A percentile compares a stretch with the other conserved stretches of the same genome.
phyloP scores from a whole-genome alignment of 2,329 filamentous ascomycete genomes.

The Ceratocystis alfenasii region DNA sequence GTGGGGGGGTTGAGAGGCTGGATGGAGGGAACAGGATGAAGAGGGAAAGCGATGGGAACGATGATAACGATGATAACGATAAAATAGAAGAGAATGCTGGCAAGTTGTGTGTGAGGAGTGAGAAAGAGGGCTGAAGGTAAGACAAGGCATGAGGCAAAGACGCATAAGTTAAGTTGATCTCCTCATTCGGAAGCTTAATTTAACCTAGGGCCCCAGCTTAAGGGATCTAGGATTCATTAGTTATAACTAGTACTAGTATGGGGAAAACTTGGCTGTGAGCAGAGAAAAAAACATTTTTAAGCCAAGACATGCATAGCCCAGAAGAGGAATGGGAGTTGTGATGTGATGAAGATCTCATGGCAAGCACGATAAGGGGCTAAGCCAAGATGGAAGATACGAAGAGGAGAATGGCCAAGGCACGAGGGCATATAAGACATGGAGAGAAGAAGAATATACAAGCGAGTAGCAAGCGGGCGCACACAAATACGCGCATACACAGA shows the following conservation, averaged over 20 bases:
- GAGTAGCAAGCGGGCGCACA: not conserved
- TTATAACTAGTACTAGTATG: not conserved
- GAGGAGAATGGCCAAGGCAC: not conserved
- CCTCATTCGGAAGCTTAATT: not conserved
- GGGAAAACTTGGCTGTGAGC: not conserved
- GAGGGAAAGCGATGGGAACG: too few relatives aligned
- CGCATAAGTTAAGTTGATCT: not conserved
- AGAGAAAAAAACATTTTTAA: not conserved
- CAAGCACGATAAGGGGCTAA: slow-evolving; percentile 1
- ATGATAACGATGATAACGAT: too few relatives aligned
- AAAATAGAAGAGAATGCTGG: too few relatives aligned
- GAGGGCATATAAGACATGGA: not conserved
- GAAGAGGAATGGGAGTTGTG: not conserved
- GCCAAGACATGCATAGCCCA: slow-evolving; percentile 9
- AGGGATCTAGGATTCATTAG: too few relatives aligned
- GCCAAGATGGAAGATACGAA: not conserved
- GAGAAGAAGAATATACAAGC: not conserved
- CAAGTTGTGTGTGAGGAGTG: too few relatives aligned
- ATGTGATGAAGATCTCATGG: not conserved
- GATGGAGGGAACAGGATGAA: too few relatives aligned
- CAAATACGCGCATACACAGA: too few relatives aligned
- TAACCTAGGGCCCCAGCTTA: not conserved
- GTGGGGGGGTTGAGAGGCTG: too few relatives aligned
- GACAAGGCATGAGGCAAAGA: not conserved
- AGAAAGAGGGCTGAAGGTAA: not conserved